Percentiles rank a stretch among this genome's conserved stretches.
Conservation (phyloP, 2,329 filamentous ascomycete species). For the Fusarium secorum region DNA sequence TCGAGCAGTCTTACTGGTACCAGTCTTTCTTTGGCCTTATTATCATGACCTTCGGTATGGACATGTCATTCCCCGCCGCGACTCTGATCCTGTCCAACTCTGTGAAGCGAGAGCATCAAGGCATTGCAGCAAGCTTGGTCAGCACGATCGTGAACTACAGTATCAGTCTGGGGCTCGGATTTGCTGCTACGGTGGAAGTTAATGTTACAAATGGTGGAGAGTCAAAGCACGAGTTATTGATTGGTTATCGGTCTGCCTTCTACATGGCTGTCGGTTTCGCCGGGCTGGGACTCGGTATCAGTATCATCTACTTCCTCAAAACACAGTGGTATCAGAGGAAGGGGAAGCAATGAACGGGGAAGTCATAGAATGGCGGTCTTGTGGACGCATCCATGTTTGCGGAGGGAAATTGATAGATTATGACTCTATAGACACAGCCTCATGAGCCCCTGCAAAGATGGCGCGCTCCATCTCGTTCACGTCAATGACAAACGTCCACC, state of each 20-base stretch:
- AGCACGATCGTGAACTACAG: slow-evolving; percentile 74
- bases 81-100: slow-evolving; percentile 66
- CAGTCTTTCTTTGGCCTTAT: slow-evolving; percentile 67
- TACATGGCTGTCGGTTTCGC: slow-evolving; percentile 28
- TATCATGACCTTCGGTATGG: slow-evolving; percentile 67
- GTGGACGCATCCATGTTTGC: background rate
- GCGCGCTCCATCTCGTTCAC: accelerated
- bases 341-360: background rate
- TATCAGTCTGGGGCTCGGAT: slow-evolving; percentile 70
- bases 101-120: slow-evolving; percentile 55
- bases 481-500: too few relatives aligned
- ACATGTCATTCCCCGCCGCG: slow-evolving; percentile 71
- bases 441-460: too few relatives aligned
- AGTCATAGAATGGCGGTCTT: accelerated
- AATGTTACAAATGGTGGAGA: slow-evolving; percentile 43
- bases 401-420: background rate
- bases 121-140: slow-evolving; percentile 61
- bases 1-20: slow-evolving; percentile 68
- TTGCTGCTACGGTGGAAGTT: slow-evolving; percentile 70
- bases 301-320: slow-evolving; percentile 24
- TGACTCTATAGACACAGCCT: background rate
- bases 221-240: slow-evolving; percentile 11
- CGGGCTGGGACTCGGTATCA: slow-evolving; percentile 15
- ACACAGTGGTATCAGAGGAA: slow-evolving; percentile 13
- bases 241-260: slow-evolving; percentile 18